These are phyloP conservation scores for Zygosaccharomyces lentus DNA, from an alignment of 805 yeast genomes.

Conservation along the genomic window DNA sequence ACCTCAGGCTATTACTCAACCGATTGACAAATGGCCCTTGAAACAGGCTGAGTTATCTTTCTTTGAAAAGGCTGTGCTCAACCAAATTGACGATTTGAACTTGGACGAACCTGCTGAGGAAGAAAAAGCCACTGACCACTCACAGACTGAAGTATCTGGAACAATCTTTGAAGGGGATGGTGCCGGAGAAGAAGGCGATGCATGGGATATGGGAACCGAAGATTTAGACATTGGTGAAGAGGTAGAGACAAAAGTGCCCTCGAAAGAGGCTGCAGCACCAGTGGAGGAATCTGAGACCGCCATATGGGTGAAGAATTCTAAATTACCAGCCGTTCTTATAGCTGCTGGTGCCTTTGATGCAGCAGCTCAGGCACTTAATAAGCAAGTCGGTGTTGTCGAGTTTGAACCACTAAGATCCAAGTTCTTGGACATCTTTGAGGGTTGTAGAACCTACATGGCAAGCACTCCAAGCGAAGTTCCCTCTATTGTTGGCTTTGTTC, in stretches of 20 bases:
- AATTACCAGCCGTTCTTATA: slow-evolving; percentile 84
- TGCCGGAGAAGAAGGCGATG: slow-evolving; percentile 56
- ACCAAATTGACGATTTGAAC: slow-evolving; percentile 64
- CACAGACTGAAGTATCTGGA: slow-evolving; percentile 35
- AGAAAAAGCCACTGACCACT: slow-evolving; percentile 24
- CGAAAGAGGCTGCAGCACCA: slow-evolving; percentile 28
- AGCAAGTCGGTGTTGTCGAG: slow-evolving; percentile 80
- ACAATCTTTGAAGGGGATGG: slow-evolving; percentile 42
- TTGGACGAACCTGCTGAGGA: slow-evolving; percentile 39
- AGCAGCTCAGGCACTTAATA: slow-evolving; percentile 86
- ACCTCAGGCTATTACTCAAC: slow-evolving; percentile 45
- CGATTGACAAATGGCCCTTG: slow-evolving; percentile 72
- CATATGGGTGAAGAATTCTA: slow-evolving; percentile 83
- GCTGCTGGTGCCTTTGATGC: slow-evolving; percentile 97
- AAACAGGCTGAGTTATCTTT: slow-evolving; percentile 66
- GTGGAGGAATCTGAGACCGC: slow-evolving; percentile 56
- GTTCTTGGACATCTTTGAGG: slow-evolving; percentile 78
- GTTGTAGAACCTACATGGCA: slow-evolving; percentile 70
- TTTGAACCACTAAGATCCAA: slow-evolving; percentile 84
- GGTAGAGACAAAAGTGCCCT: slow-evolving; percentile 42
- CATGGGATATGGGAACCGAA: slow-evolving; percentile 81
- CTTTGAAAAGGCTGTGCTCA: slow-evolving; percentile 80
- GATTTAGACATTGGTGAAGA: slow-evolving; percentile 67
- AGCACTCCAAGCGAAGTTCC: slow-evolving; percentile 68
- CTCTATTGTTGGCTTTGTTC: slow-evolving; percentile 61